Base-by-base conservation (phyloP, 2,329 filamentous ascomycete genomes). In the Emericellopsis cladophorae region DNA sequence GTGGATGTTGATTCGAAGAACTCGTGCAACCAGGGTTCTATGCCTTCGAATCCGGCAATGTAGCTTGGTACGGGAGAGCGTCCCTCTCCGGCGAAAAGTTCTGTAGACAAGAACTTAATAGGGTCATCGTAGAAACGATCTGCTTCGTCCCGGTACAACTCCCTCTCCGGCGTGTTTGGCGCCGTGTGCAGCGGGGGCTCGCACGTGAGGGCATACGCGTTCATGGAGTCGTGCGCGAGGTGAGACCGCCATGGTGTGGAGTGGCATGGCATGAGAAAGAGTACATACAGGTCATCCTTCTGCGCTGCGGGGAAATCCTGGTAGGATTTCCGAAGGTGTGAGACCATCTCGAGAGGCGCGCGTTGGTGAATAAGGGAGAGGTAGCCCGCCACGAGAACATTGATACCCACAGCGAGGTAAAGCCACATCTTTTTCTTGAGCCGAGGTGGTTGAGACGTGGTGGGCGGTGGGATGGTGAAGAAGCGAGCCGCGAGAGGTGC, bases 261-360 rank as follows among this genome's bases (percentile, higher is more conserved):
- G 67, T 98, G 92, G 63, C 92, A 98, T 9, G 92, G 92, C 73
- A 89, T 94, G 21, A 98, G 72, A 62, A 96, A 95, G 16, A 83
- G 81, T 29, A 81, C 76, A 51, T 80, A 81, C 10, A 78, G 67
- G 44, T 74, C 70, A 31, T 64, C 51, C 31, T 50, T 46, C 21
- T 18, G 31, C 23, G 48, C 31, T 1, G 71, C 65, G 48, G 77
- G 70, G 29, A 76, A 60, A 36, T 59, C 59, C 56, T 84, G 74
- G 56, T 87, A 87, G 52, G 86, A 74, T 33, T 67, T 58, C n/a
- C 90, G 81, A 37, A 98, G 71, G 57, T 83, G 87, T 46, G 72
- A 58, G 41, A 92, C 67, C 15, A 94, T 83, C 41, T 76, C 71
- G 29, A 94, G 66, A 7, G 88, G 77, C 6, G 88, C 92, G 8